Evolutionary conservation across 2,329 filamentous ascomycete genomes (phyloP), one percentile per base, ranked within the genome.

Genomic region (Trichoderma sp.): DNA sequence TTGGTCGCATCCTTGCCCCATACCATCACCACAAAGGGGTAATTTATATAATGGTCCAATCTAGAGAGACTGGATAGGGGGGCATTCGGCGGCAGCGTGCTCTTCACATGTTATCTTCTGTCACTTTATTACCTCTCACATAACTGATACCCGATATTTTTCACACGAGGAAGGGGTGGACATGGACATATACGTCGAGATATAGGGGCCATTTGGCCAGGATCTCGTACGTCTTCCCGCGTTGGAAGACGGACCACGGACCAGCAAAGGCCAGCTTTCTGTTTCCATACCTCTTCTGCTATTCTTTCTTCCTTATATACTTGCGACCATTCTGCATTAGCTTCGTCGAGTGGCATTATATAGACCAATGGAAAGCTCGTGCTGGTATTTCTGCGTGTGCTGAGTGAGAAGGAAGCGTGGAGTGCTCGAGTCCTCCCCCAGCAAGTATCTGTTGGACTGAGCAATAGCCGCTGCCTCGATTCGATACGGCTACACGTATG

Each of bases 131-230:
- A 50, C 30, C 58, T 39, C 44, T 34, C 21, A 51, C 50, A 62
- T 62, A 45, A 43, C 28, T 62, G 59, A 62, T 62, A 62, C 59
- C 59, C 59, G 17, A 54, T 39, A 54, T 34, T 54, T 54, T 62
- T 24, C 21, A 24, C 41, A 51, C 28, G n/a, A 24, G 14, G 6
- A 26, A 26, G 14, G 14, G 21, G 34, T 44, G 24, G n/a, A 7
- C 19, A 15, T 51, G 17, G 50, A 21, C 58, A n/a, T 39, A 10
- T 19, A 51, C 41, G 47, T 17, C 47, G 17, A 43, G 41, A 45
- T 28, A n/a, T 59, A 51, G 34, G 48, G 21, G 12, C 34, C 21
- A 5, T 24, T 41, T 52, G 57, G 30, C n/a, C 21, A 51, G 19
- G 6, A 51, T 41, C 19, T 24, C 30, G 7, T 9, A 34, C 30